A percentile compares a stretch with the other conserved stretches of the same genome.
These are phyloP conservation scores for Helicocarpus griseus DNA, from an alignment of 2,329 filamentous ascomycete genomes.

Conservation along the genomic window DNA sequence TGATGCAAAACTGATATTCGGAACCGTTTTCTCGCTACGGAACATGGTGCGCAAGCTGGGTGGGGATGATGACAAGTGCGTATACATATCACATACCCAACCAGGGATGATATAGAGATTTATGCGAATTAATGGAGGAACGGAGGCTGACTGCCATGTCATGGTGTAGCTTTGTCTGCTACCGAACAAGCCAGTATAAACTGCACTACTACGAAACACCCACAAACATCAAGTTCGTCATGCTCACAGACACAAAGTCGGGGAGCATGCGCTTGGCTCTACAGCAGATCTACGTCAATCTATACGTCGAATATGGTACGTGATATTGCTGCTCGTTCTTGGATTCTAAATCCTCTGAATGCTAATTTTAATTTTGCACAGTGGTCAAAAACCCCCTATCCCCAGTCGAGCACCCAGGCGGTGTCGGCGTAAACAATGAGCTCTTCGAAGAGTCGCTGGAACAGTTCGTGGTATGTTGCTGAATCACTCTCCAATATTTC, in stretches of 20 bases:
- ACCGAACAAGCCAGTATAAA: conserved; percentile 90
- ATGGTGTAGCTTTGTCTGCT: conserved; percentile 70
- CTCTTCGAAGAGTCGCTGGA: conserved; percentile 51
- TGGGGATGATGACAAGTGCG: conserved; percentile 70
- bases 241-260: conserved; percentile 84
- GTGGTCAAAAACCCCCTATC: conserved; percentile 57
- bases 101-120: background rate
- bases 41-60: conserved; percentile 96
- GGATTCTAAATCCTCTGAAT: background rate
- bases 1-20: conserved; percentile 95
- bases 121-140: background rate
- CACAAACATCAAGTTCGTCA: conserved; percentile 88
- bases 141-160: conserved; percentile 17
- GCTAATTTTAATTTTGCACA: conserved; percentile 10
- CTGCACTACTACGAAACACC: conserved; percentile 98
- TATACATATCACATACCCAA: background rate
- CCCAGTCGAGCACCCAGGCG: conserved; percentile 51
- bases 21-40: conserved; percentile 87
- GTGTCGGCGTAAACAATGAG: conserved; percentile 55
- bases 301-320: conserved; percentile 88
- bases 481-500: background rate
- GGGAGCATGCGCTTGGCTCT: conserved; percentile 87
- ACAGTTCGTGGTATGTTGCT: conserved; percentile 38
- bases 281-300: conserved; percentile 96
- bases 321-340: background rate